These are phyloP conservation scores for Sicyos edulis DNA, from an alignment of 306 rosid genomes.

Conservation along the genomic window DNA sequence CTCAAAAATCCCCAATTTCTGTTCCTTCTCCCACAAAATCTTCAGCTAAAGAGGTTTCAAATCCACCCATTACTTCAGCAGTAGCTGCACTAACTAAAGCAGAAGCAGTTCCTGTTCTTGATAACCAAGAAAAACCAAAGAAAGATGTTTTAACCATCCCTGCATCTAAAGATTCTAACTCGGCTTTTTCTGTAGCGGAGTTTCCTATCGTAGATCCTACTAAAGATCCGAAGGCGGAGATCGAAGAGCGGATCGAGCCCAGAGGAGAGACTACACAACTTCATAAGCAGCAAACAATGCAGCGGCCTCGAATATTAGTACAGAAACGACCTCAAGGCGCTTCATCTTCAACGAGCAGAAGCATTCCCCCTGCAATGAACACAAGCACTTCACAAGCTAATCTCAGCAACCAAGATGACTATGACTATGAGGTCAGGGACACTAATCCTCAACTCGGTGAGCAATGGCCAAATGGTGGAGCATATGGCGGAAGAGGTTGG, in stretches of 20 bases:
- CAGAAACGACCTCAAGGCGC: conserved; percentile 47
- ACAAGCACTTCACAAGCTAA: conserved; percentile 31
- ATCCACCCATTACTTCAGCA: too few relatives aligned
- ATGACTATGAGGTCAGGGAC: conserved; percentile 51
- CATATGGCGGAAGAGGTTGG: conserved; percentile 63
- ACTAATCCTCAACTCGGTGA: conserved; percentile 76
- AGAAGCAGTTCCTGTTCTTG: conserved; percentile 7
- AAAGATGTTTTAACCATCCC: conserved; percentile 15
- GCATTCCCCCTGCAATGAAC: conserved; percentile 25
- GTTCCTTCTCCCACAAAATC: too few relatives aligned
- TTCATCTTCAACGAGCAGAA: conserved; percentile 35
- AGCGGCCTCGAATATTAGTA: conserved; percentile 42
- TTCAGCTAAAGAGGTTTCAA: too few relatives aligned
- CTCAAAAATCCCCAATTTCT: conserved; percentile 16
- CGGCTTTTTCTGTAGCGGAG: conserved; percentile 19
- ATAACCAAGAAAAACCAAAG: conserved; percentile 22
- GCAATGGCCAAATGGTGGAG: conserved; percentile 64
- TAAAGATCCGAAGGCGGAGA: conserved; percentile 23
- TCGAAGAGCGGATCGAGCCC: conserved; percentile 20
- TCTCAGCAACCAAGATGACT: conserved; percentile 37
- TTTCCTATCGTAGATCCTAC: conserved; percentile 18
- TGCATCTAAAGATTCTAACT: conserved; percentile 19
- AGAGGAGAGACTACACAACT: conserved; percentile 23
- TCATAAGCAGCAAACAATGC: conserved; percentile 41
- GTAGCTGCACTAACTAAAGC: too few relatives aligned